Evolutionary conservation across 805 yeast species (phyloP), one percentile per base, ranked within the genome.

Genomic region (Kazachstania africana): DNA sequence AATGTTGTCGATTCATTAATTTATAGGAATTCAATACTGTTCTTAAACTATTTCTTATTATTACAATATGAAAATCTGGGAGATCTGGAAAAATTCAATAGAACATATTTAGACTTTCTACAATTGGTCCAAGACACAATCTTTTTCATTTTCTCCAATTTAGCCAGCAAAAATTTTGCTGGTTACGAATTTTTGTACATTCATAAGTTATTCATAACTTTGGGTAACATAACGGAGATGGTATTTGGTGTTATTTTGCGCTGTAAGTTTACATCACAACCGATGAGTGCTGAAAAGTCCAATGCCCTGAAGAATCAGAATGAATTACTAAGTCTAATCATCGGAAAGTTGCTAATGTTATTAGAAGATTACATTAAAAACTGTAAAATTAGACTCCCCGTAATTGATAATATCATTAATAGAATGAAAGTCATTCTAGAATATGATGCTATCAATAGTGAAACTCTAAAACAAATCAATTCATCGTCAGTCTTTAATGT

Each of bases 151-250:
- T 52, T 52, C 31, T 52, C 57, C 5, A 50, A 50, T 27, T 37
- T 52, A 25, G 57, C 57, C 12, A 49, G 46, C 28, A 37, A 44
- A 26, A 48, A 42, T 31, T 46, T 50, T 36, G 51, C 52, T 8
- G 57, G 55, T 28, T 42, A 45, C 38, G 57, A 52, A 36, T 52
- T 50, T 25, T 32, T 48, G 17, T 50, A 45, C 24, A 41, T 46
- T n/a, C 50, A 47, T 27, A 46, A 42, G 30, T 44, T 52, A n/a
- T 50, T 49, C 23, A 24, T 29, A 9, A 34, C 46, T n/a, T 29
- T 52, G 23, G 33, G 43, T 17, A 43, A 37, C 19, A 31, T 50
- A 3, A 42, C 45, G 30, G 47, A 41, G 21, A 42, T 52, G 42
- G 29, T 49, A 4, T 36, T 52, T n/a, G 46, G 48, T 9, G 26